These are phyloP conservation scores for Xylaria flabelliformis DNA, from an alignment of 495 filamentous ascomycete genomes.

Conservation along the genomic window DNA sequence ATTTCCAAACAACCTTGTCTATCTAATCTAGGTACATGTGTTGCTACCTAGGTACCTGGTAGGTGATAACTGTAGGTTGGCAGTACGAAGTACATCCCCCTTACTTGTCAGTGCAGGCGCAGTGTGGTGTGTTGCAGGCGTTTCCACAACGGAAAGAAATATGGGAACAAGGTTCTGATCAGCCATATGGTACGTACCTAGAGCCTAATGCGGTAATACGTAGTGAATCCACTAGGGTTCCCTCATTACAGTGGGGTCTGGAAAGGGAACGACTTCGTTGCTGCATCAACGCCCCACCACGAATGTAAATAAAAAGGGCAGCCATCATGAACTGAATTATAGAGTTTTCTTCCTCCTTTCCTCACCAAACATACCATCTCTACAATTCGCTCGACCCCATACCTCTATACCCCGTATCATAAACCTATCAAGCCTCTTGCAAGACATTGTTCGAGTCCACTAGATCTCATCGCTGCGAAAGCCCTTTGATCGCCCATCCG, in stretches of 20 bases:
- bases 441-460: constrained; percentile 44
- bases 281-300: constrained; percentile 23
- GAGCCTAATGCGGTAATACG: background rate
- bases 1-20: background rate
- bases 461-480: constrained; percentile 51
- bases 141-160: background rate
- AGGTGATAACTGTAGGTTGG: background rate
- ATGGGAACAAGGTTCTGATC: background rate
- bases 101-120: background rate
- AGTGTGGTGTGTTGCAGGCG: background rate
- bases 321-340: constrained; percentile 23
- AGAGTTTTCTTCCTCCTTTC: constrained; percentile 31
- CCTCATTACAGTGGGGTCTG: background rate
- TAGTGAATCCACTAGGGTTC: background rate
- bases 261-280: constrained; percentile 13
- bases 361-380: constrained; percentile 37
- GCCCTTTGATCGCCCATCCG: constrained; percentile 56
- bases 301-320: constrained; percentile 32
- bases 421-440: constrained; percentile 37
- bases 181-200: background rate
- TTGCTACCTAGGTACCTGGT: no score
- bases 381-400: constrained; percentile 28
- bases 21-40: background rate
- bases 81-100: background rate
- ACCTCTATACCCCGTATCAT: constrained; percentile 39